A percentile compares a stretch with the other conserved stretches of the same genome.
Evolutionary conservation across 805 yeast species (phyloP).

Genomic region (Priceomyces haplophilus): DNA sequence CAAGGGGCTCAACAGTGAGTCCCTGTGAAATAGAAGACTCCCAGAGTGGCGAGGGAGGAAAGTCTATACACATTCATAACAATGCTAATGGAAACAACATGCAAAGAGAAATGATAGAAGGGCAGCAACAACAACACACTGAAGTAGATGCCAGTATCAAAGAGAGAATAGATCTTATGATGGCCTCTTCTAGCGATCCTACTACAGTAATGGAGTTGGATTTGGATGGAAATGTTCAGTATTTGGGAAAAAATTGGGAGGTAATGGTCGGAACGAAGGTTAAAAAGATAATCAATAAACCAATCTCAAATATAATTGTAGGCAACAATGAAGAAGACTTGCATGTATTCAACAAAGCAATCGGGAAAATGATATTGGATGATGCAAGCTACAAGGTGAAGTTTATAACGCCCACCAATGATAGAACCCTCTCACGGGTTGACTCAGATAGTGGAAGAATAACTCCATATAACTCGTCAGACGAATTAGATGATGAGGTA

Average conservation of each 20-base stretch:
- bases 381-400: constrained; percentile 76
- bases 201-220: constrained; percentile 83
- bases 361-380: constrained; percentile 64
- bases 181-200: constrained; percentile 67
- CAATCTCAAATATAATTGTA: constrained; percentile 60
- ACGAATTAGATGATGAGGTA: not conserved
- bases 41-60: not conserved
- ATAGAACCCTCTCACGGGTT: constrained; percentile 4
- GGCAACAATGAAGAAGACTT: constrained; percentile 63
- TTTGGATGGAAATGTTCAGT: constrained; percentile 72
- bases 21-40: not conserved
- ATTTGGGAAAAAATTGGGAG: constrained; percentile 77
- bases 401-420: constrained; percentile 55
- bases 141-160: constrained; percentile 16
- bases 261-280: constrained; percentile 66
- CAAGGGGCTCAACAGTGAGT: constrained; percentile 1
- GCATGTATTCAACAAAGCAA: constrained; percentile 66
- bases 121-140: not conserved
- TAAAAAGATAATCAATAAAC: constrained; percentile 50
- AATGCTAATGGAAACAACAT: not conserved
- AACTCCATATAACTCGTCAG: constrained; percentile 25
- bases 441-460: constrained; percentile 12
- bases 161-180: constrained; percentile 51
- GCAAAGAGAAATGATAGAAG: not conserved
- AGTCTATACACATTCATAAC: not conserved